These are phyloP conservation scores for Sphaerulina vaccinii DNA, from an alignment of 2,329 filamentous ascomycete species.

Conservation along the genomic window DNA sequence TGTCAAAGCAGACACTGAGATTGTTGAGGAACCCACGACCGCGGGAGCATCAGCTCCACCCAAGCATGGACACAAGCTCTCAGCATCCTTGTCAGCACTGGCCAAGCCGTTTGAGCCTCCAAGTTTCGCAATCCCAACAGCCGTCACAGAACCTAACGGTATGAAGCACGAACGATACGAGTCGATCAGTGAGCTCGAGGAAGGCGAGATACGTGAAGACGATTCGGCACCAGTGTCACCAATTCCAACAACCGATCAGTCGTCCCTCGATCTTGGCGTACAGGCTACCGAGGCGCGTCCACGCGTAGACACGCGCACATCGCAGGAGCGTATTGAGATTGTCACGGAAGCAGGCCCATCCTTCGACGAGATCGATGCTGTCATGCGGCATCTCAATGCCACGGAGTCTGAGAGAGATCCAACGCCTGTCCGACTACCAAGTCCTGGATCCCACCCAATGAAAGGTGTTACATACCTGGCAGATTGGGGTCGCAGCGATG, in stretches of 20 bases:
- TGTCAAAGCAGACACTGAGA: constrained; percentile 1
- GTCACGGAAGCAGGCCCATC: constrained; percentile 44
- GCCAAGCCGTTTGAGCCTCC: constrained; percentile 65
- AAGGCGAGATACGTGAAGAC: constrained; percentile 35
- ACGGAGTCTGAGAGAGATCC: constrained; percentile 62
- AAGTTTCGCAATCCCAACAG: background rate
- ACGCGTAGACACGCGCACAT: background rate
- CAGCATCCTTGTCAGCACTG: constrained; percentile 64
- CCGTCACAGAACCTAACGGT: constrained; percentile 1
- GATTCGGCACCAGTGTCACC: constrained; percentile 18
- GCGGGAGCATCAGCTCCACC: constrained; percentile 3
- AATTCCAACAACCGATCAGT: constrained; percentile 10
- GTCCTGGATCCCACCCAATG: constrained; percentile 30
- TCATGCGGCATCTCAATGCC: constrained; percentile 82
- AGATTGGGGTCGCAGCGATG: constrained; percentile 59
- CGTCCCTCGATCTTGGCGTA: constrained; percentile 9
- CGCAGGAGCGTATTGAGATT: constrained; percentile 22
- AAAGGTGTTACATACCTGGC: constrained; percentile 34
- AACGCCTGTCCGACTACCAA: constrained; percentile 27
- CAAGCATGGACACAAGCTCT: constrained; percentile 24
- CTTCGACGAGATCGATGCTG: constrained; percentile 84
- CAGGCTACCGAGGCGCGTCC: constrained; percentile 10
- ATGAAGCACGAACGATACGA: constrained; percentile 21
- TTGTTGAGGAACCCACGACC: constrained; percentile 7
- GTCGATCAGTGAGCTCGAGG: constrained; percentile 36